Evolutionary conservation across 2,329 filamentous ascomycete species (phyloP), one percentile per base, ranked within the genome.

Genomic region (Diaporthe citri): DNA sequence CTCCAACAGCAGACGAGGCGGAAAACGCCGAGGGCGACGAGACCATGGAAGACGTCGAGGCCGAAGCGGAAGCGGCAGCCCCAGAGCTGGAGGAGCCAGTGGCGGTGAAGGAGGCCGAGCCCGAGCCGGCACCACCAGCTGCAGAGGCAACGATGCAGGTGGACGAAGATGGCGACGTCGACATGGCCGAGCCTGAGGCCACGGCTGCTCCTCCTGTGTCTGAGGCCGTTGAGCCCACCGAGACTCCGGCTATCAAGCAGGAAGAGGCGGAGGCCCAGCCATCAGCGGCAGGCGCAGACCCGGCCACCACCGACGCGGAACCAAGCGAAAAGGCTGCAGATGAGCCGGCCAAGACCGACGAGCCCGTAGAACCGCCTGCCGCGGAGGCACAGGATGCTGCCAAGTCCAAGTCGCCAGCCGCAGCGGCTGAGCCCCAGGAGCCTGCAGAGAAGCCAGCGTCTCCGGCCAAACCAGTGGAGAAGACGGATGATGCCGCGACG

Each of bases 131-230:
- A 39, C 36, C 62, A 28, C 55, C 56, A 36, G 51, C n/a, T 20
- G 39, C 75, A 10, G 57, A 36, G 67, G 48, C 77, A 36, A 81
- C 81, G 25, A 75, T 79, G 5, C 83, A 82, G 31, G 80, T 85
- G 6, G 87, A 89, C 36, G 81, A 82, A 2, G 88, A 89, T 74
- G 88, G 87, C 22, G 87, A 90, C 78, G 82, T 89, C 13, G 87
- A 88, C 12, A 90, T 90, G 87, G 82, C 82, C 1, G 86, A 86
- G 59, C 8, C 34, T 4, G 64, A 55, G 48, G 17, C 48, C 9
- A 22, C 60, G 5, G n/a, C n/a, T 12, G 28, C 64, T 28, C 31
- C n/a, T 22, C 20, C 64, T 15, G 34, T 34, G 12, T 12, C 64
- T 0, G 64, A 28, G 34, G 77, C 84, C 2, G 80, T 80, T 1